Percentiles rank a stretch among this genome's conserved stretches.
phyloP scores from a whole-genome alignment of 2,329 filamentous ascomycete genomes.

The Didymella sp. region DNA sequence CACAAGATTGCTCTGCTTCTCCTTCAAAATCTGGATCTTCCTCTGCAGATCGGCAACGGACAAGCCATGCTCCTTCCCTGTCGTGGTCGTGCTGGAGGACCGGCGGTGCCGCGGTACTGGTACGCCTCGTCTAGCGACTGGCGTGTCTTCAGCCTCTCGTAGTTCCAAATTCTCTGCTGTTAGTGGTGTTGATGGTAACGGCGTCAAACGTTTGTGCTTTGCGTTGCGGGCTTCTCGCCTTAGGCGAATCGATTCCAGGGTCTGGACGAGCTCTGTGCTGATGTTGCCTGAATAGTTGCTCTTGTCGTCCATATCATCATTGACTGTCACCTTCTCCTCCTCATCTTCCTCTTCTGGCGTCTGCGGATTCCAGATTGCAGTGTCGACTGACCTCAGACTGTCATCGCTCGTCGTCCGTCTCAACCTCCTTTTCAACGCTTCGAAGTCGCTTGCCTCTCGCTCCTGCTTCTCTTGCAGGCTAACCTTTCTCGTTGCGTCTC shows the following conservation, averaged over 20 bases:
- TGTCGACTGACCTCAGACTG: conserved; percentile 22
- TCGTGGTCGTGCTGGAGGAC: not conserved
- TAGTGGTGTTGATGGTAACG: not conserved
- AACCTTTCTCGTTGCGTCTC: conserved; percentile 6
- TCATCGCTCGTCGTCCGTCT: conserved; percentile 10
- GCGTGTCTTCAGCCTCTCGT: not conserved
- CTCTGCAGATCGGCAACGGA: not conserved
- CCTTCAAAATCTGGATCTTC: not conserved
- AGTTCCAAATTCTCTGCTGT: not conserved
- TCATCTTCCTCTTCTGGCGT: not conserved
- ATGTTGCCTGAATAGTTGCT: not conserved
- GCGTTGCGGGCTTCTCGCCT: not conserved
- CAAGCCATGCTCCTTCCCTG: not conserved
- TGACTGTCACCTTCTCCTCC: not conserved
- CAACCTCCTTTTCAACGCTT: conserved; percentile 3
- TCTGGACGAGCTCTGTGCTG: conserved; percentile 1
- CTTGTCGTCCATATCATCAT: not conserved
- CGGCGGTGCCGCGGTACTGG: not conserved
- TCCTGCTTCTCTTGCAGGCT: conserved; percentile 3
- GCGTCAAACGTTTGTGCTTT: not conserved
- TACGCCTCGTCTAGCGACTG: not conserved
- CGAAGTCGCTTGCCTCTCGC: not conserved
- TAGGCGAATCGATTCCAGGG: not conserved
- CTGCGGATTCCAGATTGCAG: conserved; percentile 14
- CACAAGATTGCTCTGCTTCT: not conserved